Conservation (phyloP, 106 monocot genomes). For the Posidonia australis region DNA sequence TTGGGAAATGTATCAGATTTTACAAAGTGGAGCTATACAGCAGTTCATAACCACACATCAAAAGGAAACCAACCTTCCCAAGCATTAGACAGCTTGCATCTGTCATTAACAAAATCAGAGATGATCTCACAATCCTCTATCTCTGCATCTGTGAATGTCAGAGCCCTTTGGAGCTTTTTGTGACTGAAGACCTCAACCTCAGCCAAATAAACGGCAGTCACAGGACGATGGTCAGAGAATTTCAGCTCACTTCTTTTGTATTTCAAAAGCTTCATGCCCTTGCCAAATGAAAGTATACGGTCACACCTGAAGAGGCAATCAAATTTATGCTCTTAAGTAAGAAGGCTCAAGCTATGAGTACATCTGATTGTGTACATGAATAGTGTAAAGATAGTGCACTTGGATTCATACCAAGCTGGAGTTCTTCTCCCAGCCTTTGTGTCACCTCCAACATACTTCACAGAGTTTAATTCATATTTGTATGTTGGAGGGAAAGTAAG, state of each 20-base stretch:
- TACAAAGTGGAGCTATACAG: too few species aligned
- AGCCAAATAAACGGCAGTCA: slow-evolving; percentile 41
- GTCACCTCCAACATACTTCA: slow-evolving; percentile 49
- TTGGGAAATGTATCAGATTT: too few species aligned
- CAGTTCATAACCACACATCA: too few species aligned
- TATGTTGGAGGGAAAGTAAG: slow-evolving; percentile 84
- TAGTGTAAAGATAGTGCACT: background rate
- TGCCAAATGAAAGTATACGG: slow-evolving; percentile 60
- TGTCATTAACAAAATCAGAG: slow-evolving; percentile 20
- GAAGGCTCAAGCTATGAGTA: too few species aligned
- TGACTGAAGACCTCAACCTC: slow-evolving; percentile 74
- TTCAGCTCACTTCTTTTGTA: slow-evolving; percentile 49
- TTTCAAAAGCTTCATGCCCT: slow-evolving; percentile 43
- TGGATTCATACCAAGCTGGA: slow-evolving; percentile 70
- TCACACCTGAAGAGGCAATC: slow-evolving; percentile 48
- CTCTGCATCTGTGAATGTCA: slow-evolving; percentile 73
- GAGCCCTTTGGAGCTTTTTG: slow-evolving; percentile 68
- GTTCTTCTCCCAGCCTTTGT: slow-evolving; percentile 59
- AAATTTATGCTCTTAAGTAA: background rate
- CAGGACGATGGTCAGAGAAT: slow-evolving; percentile 80
- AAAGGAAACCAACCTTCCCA: too few species aligned
- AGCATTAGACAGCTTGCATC: background rate
- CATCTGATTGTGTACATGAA: too few species aligned
- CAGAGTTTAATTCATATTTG: slow-evolving; percentile 67
- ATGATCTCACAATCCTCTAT: slow-evolving; percentile 33